Conservation (phyloP, 768 basidiomycete genomes). For the Phylloporus scabripes region DNA sequence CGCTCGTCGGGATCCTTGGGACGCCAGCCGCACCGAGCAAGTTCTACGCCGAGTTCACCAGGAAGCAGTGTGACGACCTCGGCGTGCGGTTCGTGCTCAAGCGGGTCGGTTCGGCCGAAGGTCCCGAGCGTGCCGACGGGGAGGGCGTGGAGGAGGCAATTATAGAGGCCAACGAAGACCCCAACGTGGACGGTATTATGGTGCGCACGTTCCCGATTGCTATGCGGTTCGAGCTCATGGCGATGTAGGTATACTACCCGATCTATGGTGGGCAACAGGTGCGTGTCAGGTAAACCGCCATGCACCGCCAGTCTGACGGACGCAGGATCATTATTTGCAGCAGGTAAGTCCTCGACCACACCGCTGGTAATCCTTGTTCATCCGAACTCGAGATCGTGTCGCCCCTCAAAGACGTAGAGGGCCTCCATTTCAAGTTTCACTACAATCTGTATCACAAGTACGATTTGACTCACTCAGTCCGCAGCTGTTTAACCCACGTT, state of each 20-base stretch:
- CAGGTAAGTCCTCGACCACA: slow-evolving; percentile 46
- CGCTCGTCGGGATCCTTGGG: slow-evolving; percentile 86
- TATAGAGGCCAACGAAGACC: slow-evolving; percentile 90
- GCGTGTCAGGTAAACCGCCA: slow-evolving; percentile 16
- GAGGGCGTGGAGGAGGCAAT: slow-evolving; percentile 96
- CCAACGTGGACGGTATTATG: slow-evolving; percentile 88
- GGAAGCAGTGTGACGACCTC: slow-evolving; percentile 82
- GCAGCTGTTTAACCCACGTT: neutral
- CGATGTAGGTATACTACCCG: slow-evolving; percentile 82
- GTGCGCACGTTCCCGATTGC: slow-evolving; percentile 39
- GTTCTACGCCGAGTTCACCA: slow-evolving; percentile 86
- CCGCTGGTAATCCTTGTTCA: neutral
- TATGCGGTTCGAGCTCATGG: neutral
- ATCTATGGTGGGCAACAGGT: slow-evolving; percentile 90
- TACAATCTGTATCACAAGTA: slow-evolving; percentile 95
- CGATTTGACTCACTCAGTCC: slow-evolving; percentile 13
- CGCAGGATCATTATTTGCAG: slow-evolving; percentile 92
- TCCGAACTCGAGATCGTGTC: slow-evolving; percentile 70
- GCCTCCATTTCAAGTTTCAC: slow-evolving; percentile 93
- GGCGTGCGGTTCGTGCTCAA: slow-evolving; percentile 85
- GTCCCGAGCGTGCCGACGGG: slow-evolving; percentile 49
- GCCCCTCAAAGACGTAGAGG: slow-evolving; percentile 96
- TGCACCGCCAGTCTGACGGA: slow-evolving; percentile 4
- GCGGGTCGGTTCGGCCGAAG: slow-evolving; percentile 46
- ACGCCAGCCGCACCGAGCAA: slow-evolving; percentile 77